Conservation (phyloP, 2,329 filamentous ascomycete genomes). For the Colletotrichum sansevieriae region DNA sequence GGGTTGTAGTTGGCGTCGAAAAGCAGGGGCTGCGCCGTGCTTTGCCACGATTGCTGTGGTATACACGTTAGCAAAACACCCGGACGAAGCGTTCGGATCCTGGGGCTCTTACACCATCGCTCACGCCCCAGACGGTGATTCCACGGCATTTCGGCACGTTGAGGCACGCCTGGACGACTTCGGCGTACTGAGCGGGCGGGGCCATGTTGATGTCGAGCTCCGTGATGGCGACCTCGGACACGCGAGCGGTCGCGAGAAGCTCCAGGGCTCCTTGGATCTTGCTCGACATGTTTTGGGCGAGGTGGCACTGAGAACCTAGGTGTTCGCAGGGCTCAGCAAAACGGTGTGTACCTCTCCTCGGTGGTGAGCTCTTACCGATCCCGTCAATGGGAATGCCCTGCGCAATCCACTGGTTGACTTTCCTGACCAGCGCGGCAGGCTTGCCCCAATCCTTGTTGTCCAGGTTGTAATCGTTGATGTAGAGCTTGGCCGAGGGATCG, state of each 20-base stretch:
- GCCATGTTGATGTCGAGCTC: conserved; percentile 77
- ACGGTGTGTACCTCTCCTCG: too few species aligned
- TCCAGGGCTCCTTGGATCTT: conserved; percentile 64
- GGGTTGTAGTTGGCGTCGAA: conserved; percentile 65
- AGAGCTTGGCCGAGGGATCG: conserved; percentile 76
- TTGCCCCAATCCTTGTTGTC: conserved; percentile 73
- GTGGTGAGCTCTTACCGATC: conserved; percentile 56
- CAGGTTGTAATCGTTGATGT: conserved; percentile 82
- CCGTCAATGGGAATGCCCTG: conserved; percentile 75
- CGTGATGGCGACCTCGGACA: conserved; percentile 72
- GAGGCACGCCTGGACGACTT: conserved; percentile 70
- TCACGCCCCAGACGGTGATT: conserved; percentile 73
- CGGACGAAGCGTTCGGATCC: too few species aligned
- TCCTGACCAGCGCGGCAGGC: conserved; percentile 63
- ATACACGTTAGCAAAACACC: neutral
- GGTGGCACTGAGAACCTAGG: conserved; percentile 65
- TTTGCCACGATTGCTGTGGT: conserved; percentile 63
- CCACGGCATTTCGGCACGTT: conserved; percentile 71
- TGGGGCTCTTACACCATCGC: conserved; percentile 55
- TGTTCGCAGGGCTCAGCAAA: neutral
- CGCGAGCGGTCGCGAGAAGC: conserved; percentile 62
- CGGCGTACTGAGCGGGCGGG: conserved; percentile 67
- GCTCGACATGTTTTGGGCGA: conserved; percentile 58
- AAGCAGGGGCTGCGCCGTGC: conserved; percentile 62
- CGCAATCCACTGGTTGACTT: conserved; percentile 74